These are phyloP conservation scores for Sporodiniella umbellata DNA, from an alignment of 371 early-diverging fungal species.

Conservation along the genomic window DNA sequence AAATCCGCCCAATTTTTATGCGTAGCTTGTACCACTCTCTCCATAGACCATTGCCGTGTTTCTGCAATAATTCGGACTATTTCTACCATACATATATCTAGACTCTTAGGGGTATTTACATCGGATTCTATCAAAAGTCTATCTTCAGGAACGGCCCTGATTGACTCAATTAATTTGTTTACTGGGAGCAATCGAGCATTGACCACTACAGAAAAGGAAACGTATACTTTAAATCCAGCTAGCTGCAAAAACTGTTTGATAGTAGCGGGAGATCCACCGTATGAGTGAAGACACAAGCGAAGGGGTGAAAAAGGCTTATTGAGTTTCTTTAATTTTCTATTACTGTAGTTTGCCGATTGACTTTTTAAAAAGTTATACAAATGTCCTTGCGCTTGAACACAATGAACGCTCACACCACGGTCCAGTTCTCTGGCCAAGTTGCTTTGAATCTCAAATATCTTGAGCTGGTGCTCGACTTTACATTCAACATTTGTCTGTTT, in stretches of 20 bases:
- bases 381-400: conserved; percentile 77
- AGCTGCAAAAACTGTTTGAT: conserved; percentile 61
- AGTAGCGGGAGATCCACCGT: conserved; percentile 74
- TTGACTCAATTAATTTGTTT: conserved; percentile 49
- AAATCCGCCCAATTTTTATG: conserved; percentile 64
- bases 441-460: conserved; percentile 66
- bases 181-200: conserved; percentile 46
- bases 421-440: conserved; percentile 64
- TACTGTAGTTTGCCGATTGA: conserved; percentile 21
- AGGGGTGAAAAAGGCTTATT: conserved; percentile 13
- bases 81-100: conserved; percentile 56
- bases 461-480: conserved; percentile 65
- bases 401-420: conserved; percentile 78
- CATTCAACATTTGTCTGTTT: conserved; percentile 46
- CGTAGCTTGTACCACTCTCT: conserved; percentile 53
- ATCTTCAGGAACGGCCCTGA: conserved; percentile 68
- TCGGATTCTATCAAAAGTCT: conserved; percentile 83
- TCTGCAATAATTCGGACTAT: conserved; percentile 63
- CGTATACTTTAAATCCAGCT: conserved; percentile 41
- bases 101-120: conserved; percentile 54
- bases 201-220: conserved; percentile 64
- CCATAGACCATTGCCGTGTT: conserved; percentile 63
- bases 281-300: conserved; percentile 83
- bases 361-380: conserved; percentile 51
- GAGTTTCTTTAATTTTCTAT: conserved; percentile 8